Conservation (phyloP, 129 eudicot genomes). For the Erigeron canadensis region DNA sequence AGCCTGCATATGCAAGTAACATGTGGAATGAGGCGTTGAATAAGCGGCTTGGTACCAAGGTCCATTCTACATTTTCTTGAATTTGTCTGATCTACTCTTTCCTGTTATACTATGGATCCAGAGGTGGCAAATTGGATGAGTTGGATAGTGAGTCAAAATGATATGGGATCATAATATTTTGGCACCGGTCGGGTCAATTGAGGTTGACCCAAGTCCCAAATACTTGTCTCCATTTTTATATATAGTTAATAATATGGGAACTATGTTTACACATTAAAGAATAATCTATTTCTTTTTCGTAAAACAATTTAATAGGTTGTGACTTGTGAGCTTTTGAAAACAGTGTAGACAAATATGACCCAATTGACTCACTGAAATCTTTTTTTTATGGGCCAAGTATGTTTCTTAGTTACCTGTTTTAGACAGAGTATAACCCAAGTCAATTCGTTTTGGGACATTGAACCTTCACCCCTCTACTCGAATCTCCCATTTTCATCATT, state of each 20-base stretch:
- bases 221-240: neutral
- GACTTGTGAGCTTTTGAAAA: neutral
- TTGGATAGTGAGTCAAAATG: neutral
- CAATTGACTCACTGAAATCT: neutral
- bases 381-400: neutral
- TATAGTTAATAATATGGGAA: neutral
- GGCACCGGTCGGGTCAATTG: neutral
- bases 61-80: constrained; percentile 20
- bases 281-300: neutral
- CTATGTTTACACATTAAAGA: neutral
- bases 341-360: neutral
- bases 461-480: neutral
- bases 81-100: constrained; percentile 1
- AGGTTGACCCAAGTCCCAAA: neutral
- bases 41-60: constrained; percentile 96
- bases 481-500: neutral
- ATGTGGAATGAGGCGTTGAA: constrained; percentile 99
- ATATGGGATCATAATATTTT: neutral
- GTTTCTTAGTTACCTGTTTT: neutral
- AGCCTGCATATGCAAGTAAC: constrained; percentile 94
- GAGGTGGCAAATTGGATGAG: constrained; percentile 7
- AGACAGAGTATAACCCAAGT: neutral
- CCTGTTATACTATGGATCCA: neutral
- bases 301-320: neutral
- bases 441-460: neutral